Base-by-base conservation (phyloP, 345 rosid species). In the Orychophragmus violaceus region DNA sequence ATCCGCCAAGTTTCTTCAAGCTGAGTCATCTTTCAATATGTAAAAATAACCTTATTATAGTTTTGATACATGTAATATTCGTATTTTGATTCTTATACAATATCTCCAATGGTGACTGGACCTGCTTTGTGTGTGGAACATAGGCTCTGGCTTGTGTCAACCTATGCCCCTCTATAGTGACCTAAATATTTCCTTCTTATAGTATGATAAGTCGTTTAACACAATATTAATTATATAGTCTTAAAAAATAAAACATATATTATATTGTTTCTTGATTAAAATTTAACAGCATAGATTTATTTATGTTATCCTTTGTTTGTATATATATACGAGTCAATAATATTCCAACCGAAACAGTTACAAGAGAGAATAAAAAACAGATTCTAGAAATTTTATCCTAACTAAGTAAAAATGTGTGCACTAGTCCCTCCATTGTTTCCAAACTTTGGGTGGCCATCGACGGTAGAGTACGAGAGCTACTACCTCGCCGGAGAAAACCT, bases 381-480 rank as follows among this genome's bases (percentile, higher is more conserved):
- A 44, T 18, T 17, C 32, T 23, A 57, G 16, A 30, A 56, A 36
- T 61, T 51, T 28, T 68, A 2, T 48, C 59, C 3, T 3, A 60
- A n/a, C 9, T n/a, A n/a, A n/a, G n/a, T n/a, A 22, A 58, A 23
- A 11, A 72, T 72, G 76, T 65, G n/a, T n/a, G n/a, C 71, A 29
- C 46, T 72, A 59, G 62, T 50, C 18, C 76, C 71, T 49, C 56
- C 66, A 16, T 39, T 65, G 49, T 41, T 72, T 55, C 55, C 55
- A 29, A 50, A 72, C 76, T 72, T 65, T 7, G 56, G 71, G 7
- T 65, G 76, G 76, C 76, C 76, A 1, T 65, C 49, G 1, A 65
- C 42, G 18, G 62, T 3, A 52, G 56, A 44, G 18, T 71, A n/a
- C n/a, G n/a, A 65, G n/a, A 58, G 66, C 66, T 58, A 29, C 35